Conservation (phyloP, 179 eudicot genomes). For the Amaranthus tricolor region DNA sequence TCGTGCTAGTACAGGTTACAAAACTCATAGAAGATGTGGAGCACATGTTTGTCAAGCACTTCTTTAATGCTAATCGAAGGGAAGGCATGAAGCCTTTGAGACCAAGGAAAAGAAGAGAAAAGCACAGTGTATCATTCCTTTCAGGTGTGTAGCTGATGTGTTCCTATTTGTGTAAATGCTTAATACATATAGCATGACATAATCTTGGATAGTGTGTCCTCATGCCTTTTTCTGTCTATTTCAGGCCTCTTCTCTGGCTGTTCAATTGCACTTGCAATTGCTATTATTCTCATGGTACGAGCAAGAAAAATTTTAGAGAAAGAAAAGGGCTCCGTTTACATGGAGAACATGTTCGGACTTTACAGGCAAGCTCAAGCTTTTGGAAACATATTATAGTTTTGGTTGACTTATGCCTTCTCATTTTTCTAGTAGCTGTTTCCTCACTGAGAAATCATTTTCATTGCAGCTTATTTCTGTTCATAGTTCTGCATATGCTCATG, state of each 20-base stretch:
- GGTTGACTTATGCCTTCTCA: not conserved
- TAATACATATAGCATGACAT: not conserved
- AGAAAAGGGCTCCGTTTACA: conserved; percentile 37
- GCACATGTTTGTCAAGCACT: conserved; percentile 56
- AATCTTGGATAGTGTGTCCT: not conserved
- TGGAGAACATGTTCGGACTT: conserved; percentile 62
- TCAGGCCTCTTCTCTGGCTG: conserved; percentile 81
- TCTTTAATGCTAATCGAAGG: conserved; percentile 57
- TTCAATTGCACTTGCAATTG: conserved; percentile 58
- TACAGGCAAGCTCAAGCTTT: conserved; percentile 48
- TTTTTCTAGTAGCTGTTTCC: not conserved
- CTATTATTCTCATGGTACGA: conserved; percentile 49
- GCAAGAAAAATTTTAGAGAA: conserved; percentile 47
- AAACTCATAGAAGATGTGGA: conserved; percentile 61
- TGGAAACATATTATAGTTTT: not conserved
- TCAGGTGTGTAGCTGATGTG: conserved; percentile 39
- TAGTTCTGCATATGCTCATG: conserved; percentile 64
- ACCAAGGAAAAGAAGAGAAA: conserved; percentile 52
- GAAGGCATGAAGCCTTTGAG: conserved; percentile 72
- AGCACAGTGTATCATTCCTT: conserved; percentile 64
- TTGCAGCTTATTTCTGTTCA: conserved; percentile 61
- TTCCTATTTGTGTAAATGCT: not conserved
- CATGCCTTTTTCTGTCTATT: conserved; percentile 13
- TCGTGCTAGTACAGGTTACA: conserved; percentile 43
- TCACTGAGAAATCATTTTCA: conserved; percentile 10